phyloP scores from a whole-genome alignment of 2,329 filamentous ascomycete species.

The Dryadomyces quercus-mongolicae region DNA sequence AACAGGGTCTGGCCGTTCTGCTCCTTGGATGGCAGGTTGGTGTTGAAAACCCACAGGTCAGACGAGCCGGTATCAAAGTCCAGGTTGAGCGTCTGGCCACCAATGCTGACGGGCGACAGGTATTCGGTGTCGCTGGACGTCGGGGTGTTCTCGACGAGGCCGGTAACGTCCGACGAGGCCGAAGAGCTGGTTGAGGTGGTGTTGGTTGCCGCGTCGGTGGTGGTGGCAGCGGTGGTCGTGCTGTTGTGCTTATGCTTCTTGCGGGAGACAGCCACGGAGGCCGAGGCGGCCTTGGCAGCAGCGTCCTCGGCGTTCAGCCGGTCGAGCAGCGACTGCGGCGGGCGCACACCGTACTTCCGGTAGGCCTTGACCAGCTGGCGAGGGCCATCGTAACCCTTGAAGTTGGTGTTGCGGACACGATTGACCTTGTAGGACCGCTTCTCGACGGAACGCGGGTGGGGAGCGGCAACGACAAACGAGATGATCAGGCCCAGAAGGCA shows the following conservation, averaged over 20 bases:
- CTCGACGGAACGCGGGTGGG: conserved; percentile 25
- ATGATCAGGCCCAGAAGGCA: conserved; percentile 35
- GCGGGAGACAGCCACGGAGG: conserved; percentile 14
- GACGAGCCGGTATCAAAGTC: conserved; percentile 69
- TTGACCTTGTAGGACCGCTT: conserved; percentile 52
- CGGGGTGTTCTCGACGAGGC: conserved; percentile 40
- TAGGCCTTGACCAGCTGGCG: conserved; percentile 53
- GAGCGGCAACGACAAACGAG: conserved; percentile 28
- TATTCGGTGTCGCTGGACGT: conserved; percentile 57
- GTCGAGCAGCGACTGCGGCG: conserved; percentile 29
- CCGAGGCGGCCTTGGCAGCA: conserved; percentile 3
- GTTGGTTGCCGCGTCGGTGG: neutral
- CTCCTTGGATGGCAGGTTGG: conserved; percentile 32
- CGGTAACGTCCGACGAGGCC: conserved; percentile 15
- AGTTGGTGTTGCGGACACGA: conserved; percentile 41
- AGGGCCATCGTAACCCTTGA: conserved; percentile 43
- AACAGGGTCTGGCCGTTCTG: conserved; percentile 35
- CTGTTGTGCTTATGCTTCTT: conserved; percentile 1
- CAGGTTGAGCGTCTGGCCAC: conserved; percentile 55
- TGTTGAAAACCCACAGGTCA: conserved; percentile 65
- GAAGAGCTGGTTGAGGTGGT: neutral
- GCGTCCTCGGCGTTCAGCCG: conserved; percentile 16
- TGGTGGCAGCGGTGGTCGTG: conserved; percentile 18
- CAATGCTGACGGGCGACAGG: conserved; percentile 56
- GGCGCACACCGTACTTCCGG: conserved; percentile 51